Conservation (phyloP, 73 alveolate species). For the Blepharisma japonicum region DNA sequence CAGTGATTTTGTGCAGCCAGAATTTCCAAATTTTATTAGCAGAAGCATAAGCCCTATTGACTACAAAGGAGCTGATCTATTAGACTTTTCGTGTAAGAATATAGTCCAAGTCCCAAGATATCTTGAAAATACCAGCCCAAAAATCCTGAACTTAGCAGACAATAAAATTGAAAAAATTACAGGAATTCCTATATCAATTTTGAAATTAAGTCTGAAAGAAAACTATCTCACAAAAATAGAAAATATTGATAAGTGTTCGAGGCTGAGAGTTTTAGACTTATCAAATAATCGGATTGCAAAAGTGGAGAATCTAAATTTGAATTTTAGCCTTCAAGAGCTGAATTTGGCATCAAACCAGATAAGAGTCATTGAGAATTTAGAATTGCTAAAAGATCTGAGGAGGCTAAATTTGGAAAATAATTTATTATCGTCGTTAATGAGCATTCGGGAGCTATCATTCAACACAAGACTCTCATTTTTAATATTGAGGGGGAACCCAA, state of each 20-base stretch:
- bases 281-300: slow-evolving; percentile 15
- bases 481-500: slow-evolving; percentile 9
- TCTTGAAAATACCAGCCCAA: too few species aligned
- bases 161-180: not conserved
- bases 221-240: not conserved
- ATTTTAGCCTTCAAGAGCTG: not conserved
- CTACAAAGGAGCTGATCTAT: too few species aligned
- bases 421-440: not conserved
- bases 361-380: not conserved
- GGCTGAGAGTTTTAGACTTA: not conserved
- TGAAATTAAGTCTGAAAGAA: not conserved
- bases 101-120: too few species aligned
- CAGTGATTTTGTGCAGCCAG: too few species aligned
- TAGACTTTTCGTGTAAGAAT: too few species aligned
- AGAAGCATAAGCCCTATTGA: too few species aligned
- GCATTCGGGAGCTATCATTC: not conserved
- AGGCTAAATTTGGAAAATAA: slow-evolving; percentile 16
- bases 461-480: not conserved
- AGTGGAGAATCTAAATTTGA: not conserved
- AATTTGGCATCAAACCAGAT: slow-evolving; percentile 13
- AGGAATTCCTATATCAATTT: not conserved
- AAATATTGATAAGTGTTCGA: not conserved
- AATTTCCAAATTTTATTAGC: too few species aligned
- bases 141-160: not conserved
- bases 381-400: not conserved